phyloP scores from a whole-genome alignment of 2,329 filamentous ascomycete species.

The Pseudogymnoascus sp. region DNA sequence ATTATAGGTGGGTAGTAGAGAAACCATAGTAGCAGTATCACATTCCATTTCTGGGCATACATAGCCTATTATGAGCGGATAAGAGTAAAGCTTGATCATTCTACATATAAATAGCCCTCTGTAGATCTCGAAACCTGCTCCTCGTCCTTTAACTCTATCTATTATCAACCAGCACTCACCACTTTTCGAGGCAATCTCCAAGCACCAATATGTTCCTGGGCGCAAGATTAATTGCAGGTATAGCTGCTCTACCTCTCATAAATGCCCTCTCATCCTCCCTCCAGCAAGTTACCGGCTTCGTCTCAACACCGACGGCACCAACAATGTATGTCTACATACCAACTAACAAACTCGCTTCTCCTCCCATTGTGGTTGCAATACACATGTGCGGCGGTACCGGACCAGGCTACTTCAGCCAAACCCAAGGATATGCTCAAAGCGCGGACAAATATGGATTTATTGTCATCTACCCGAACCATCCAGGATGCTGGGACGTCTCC shows the following conservation, averaged over 20 bases:
- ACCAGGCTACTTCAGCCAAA: conserved; percentile 22
- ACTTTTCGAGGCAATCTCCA: background rate
- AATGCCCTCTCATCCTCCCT: conserved; percentile 11
- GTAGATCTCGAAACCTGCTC: background rate
- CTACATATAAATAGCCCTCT: background rate
- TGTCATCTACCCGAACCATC: conserved; percentile 51
- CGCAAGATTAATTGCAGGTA: background rate
- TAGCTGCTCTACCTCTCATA: background rate
- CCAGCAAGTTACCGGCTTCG: conserved; percentile 17
- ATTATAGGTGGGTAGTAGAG: background rate
- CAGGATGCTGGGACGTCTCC: conserved; percentile 52
- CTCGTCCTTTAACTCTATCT: background rate
- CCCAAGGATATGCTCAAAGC: conserved; percentile 30
- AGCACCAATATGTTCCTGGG: background rate
- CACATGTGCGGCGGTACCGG: conserved; percentile 10
- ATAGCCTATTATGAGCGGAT: background rate
- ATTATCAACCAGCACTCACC: background rate
- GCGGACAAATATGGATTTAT: conserved; percentile 51
- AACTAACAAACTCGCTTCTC: conserved; percentile 12
- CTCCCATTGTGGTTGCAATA: conserved; percentile 24
- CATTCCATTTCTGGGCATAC: background rate
- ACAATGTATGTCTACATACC: conserved; percentile 25
- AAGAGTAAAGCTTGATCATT: background rate
- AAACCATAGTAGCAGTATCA: background rate
- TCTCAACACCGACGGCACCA: conserved; percentile 19